Base-by-base conservation (phyloP, 116 monocot species). In the Dioscorea cayenensis region DNA sequence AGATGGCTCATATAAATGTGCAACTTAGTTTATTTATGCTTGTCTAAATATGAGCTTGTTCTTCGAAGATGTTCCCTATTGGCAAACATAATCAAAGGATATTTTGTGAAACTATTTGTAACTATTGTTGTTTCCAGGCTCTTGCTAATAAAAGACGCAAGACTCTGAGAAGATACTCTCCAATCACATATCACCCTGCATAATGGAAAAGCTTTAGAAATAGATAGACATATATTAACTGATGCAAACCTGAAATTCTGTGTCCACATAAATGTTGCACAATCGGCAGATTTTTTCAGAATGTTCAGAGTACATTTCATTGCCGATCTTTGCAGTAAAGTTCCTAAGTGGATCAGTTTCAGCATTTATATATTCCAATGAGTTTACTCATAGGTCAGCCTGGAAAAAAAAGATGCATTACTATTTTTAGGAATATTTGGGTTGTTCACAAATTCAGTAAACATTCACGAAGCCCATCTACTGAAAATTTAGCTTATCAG, bases 261-360 rank as follows among this genome's bases (percentile, higher is more conserved):
- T 73, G 4, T 96, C 92, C 28, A 96, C 82, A 78, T 87, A 92
- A 69, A 84, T 60, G 16, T 69, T 79, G 76, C 85, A 87, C 63
- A 96, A 66, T 58, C 92, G 79, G 12, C 73, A 82, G 36, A 96
- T 84, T 77, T 96, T 92, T 81, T 96, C 92, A 3, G 82, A 73
- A 60, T 92, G 92, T 64, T 69, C 78, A 36, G 76, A 49, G 70
- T 90, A 88, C 85, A 96, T 86, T 74, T 96, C 96, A 62, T 84
- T 77, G 3, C 90, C 92, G 63, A 96, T 84, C 61, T 84, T 86
- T 74, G 81, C 86, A 22, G 96, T 90, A 72, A 76, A 89, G 62
- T 86, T 86, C 28, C 95, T 75, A n/a, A 92, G 86, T 73, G 96
- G 92, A 76, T 96, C 96, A 50, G 96, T 88, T 27, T 81, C 76